Conservation (phyloP, 2,329 filamentous ascomycete species). For the Diaporthe citri region DNA sequence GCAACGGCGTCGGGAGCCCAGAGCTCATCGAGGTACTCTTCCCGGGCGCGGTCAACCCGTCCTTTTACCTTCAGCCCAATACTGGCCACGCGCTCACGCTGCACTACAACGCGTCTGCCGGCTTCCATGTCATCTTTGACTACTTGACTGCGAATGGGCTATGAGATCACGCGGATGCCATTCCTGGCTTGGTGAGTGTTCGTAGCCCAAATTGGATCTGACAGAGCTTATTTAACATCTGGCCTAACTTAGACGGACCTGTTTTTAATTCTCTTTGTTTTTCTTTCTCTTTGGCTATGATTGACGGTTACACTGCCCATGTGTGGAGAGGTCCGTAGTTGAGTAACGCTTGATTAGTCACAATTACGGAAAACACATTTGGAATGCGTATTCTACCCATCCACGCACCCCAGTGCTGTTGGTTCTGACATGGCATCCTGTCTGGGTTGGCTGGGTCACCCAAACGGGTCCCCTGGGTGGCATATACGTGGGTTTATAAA, state of each 20-base stretch:
- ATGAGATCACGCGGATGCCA: background rate
- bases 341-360: background rate
- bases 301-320: background rate
- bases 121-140: conserved; percentile 46
- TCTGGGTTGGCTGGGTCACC: no score
- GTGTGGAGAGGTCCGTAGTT: background rate
- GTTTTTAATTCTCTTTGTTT: background rate
- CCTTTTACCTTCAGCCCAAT: conserved; percentile 50
- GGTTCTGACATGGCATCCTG: no score
- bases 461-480: no score
- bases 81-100: conserved; percentile 53
- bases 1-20: conserved; percentile 44
- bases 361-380: background rate
- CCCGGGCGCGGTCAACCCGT: conserved; percentile 46
- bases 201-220: background rate
- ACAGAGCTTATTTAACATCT: background rate
- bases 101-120: conserved; percentile 52
- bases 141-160: conserved; percentile 40
- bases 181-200: background rate
- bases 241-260: background rate
- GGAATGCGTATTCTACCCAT: background rate
- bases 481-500: no score
- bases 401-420: no score
- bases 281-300: background rate
- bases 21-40: conserved; percentile 43